A percentile compares a stretch with the other conserved stretches of the same genome.
Evolutionary conservation across 1,139 yeast species (phyloP).

Genomic region (Zygoascus sp.): DNA sequence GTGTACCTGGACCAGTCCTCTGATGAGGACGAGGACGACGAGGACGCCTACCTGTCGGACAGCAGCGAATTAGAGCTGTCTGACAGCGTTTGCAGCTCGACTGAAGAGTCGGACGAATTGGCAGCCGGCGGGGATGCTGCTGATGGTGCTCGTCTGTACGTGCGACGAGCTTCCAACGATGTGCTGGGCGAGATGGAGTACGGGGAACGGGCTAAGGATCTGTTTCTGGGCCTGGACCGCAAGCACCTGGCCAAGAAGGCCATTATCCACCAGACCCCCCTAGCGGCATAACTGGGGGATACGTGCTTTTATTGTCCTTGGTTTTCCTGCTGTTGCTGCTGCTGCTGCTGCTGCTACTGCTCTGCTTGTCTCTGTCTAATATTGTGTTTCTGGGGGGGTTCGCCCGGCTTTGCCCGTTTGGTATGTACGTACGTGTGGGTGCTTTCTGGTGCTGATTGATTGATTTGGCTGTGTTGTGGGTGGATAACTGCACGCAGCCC

Average conservation of each 20-base stretch:
- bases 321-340: no score
- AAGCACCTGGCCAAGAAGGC: constrained; percentile 2
- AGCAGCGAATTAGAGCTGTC: constrained; percentile 1
- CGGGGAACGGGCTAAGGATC: constrained; percentile 18
- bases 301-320: neutral
- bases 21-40: constrained; percentile 13
- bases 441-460: no score
- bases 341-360: no score
- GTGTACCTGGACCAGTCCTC: constrained; percentile 10
- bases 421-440: no score
- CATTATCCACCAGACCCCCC: constrained; percentile 3
- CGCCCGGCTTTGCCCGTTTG: no score
- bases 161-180: constrained; percentile 3
- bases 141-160: constrained; percentile 1
- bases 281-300: neutral
- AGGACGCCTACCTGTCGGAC: constrained; percentile 2
- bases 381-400: no score
- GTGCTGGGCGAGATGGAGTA: constrained; percentile 19
- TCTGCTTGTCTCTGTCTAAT: no score
- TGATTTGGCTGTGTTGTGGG: no score
- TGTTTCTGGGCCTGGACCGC: constrained; percentile 2
- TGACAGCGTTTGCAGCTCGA: constrained; percentile 4
- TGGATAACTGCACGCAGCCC: no score
- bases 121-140: constrained; percentile 6
- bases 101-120: constrained; percentile 3